A percentile compares a stretch with the other conserved stretches of the same genome.
These are phyloP conservation scores for Suillus placidus DNA, from an alignment of 768 basidiomycete genomes.

Conservation along the genomic window DNA sequence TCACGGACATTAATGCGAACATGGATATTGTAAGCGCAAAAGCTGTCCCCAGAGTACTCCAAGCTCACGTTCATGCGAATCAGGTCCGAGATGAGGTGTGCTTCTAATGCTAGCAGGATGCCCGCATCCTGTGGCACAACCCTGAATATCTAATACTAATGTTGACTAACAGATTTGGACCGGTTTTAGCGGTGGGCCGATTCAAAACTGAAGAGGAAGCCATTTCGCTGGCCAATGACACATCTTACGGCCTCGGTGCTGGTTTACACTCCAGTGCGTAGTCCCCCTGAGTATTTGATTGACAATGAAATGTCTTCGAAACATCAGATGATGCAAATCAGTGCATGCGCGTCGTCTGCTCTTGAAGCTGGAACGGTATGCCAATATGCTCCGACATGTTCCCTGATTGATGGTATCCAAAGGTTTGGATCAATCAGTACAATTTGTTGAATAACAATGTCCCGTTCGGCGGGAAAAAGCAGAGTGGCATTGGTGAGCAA, in stretches of 20 bases:
- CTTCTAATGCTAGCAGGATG: slow-evolving; percentile 10
- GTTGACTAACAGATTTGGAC: slow-evolving; percentile 76
- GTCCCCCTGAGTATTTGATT: not conserved
- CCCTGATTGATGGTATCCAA: slow-evolving; percentile 14
- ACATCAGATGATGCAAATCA: slow-evolving; percentile 74
- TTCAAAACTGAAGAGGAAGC: slow-evolving; percentile 91
- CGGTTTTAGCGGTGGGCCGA: slow-evolving; percentile 80
- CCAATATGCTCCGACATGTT: not conserved
- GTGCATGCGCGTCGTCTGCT: slow-evolving; percentile 85
- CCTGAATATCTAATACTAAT: slow-evolving; percentile 12
- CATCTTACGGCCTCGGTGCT: slow-evolving; percentile 89
- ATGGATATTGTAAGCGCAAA: slow-evolving; percentile 78
- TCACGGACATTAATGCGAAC: slow-evolving; percentile 73
- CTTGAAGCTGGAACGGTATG: slow-evolving; percentile 88
- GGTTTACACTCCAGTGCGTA: slow-evolving; percentile 83
- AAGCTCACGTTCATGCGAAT: slow-evolving; percentile 28
- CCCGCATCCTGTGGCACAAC: slow-evolving; percentile 10
- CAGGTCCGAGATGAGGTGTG: slow-evolving; percentile 37
- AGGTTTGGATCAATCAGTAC: slow-evolving; percentile 96
- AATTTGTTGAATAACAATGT: slow-evolving; percentile 82
- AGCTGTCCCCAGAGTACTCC: slow-evolving; percentile 11
- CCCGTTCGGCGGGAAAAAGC: slow-evolving; percentile 96
- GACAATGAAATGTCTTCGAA: slow-evolving; percentile 4
- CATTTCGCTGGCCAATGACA: slow-evolving; percentile 82
- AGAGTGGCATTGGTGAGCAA: slow-evolving; percentile 77